Conservation (phyloP, 768 basidiomycete species). For the Imleria badia region DNA sequence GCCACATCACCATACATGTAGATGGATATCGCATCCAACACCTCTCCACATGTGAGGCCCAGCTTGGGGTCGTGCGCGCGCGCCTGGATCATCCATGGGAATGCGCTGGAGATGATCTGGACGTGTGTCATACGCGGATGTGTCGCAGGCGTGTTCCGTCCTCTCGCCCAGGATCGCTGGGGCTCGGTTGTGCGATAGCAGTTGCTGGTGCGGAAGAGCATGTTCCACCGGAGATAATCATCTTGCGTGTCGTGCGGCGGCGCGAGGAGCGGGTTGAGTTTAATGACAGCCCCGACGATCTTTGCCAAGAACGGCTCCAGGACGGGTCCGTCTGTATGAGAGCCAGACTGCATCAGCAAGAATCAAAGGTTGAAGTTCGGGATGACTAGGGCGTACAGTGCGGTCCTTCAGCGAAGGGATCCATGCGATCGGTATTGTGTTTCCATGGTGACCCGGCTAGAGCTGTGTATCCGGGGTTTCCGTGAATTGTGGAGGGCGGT, state of each 20-base stretch:
- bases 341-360: slow-evolving; percentile 13
- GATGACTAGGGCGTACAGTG: slow-evolving; percentile 36
- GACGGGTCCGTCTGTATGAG: slow-evolving; percentile 62
- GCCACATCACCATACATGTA: slow-evolving; percentile 51
- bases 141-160: slow-evolving; percentile 64
- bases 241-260: slow-evolving; percentile 44
- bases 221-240: too few species aligned
- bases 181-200: slow-evolving; percentile 65
- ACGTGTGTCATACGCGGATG: slow-evolving; percentile 57
- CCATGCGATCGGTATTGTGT: slow-evolving; percentile 32
- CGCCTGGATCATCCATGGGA: too few species aligned
- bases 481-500: slow-evolving; percentile 21
- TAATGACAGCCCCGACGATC: slow-evolving; percentile 46
- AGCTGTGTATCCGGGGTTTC: slow-evolving; percentile 23
- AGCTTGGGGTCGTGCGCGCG: slow-evolving; percentile 41
- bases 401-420: slow-evolving; percentile 40
- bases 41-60: slow-evolving; percentile 68
- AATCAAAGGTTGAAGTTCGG: background rate
- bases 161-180: too few species aligned
- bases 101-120: slow-evolving; percentile 49
- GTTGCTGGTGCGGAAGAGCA: slow-evolving; percentile 62
- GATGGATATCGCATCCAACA: slow-evolving; percentile 53
- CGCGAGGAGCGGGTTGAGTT: slow-evolving; percentile 61
- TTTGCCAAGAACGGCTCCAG: slow-evolving; percentile 58
- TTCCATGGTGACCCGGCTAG: slow-evolving; percentile 31